Base-by-base conservation (phyloP, 257 asterid genomes). In the Petunia axillaris region DNA sequence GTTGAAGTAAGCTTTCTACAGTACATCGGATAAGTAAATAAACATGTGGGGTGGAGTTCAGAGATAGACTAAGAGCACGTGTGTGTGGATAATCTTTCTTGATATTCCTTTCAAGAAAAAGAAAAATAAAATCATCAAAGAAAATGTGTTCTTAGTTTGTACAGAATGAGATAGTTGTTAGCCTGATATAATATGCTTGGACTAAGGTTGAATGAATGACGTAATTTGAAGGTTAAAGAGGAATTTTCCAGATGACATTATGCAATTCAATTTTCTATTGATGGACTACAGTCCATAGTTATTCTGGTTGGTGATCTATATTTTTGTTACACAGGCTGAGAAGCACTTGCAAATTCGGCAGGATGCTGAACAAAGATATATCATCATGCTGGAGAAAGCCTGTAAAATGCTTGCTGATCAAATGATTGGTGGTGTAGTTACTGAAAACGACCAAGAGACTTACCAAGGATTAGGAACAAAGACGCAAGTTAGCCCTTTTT, bases 361-460 rank as follows among this genome's bases (percentile, higher is more conserved):
- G 79, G 95, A 89, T 70, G 97, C 97, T 1, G 95, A 93, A 81
- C 88, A 82, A 81, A 84, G 93, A 85, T 93, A 93, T 83, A 77
- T 91, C 84, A 91, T 90, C 55, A 93, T 90, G 98, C 87, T 93
- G 53, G 95, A 93, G 85, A 79, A 85, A 80, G 95, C 97, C 43
- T 93, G 98, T 90, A 89, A 88, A 82, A 87, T 93, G 92, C 94
- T 93, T 1, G 93, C 91, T 1, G 94, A 91, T 50, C 98, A 91
- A 86, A 87, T 90, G 68, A 90, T 89, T 25, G 95, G 97, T 85
- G 83, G 88, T 39, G 76, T 89, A 37, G 78, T 80, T 10, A 50
- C 90, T 76, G 78, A 84, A 63, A 63, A 81, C 4, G 86, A 86
- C 39, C 84, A 83, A 76, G 89, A 87, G 57, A 87, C 85, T 54